Conservation (phyloP, 768 basidiomycete species). For the Trametes coccinea region DNA sequence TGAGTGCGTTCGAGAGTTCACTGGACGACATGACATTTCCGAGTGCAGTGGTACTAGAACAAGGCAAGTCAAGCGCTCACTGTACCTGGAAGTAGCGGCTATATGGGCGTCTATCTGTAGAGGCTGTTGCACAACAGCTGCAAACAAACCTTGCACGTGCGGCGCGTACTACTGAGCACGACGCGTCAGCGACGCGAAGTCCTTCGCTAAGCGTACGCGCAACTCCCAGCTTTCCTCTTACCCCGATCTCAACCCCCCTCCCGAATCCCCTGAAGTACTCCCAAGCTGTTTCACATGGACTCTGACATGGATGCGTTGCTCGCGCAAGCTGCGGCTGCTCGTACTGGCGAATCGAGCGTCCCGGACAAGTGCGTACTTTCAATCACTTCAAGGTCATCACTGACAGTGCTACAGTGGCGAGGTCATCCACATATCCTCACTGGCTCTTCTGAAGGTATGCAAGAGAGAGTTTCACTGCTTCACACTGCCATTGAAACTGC, state of each 20-base stretch:
- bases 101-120: neutral
- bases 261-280: neutral
- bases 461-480: neutral
- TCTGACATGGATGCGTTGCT: conserved; percentile 37
- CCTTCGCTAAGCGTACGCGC: neutral
- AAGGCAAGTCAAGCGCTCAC: neutral
- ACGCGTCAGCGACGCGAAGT: conserved; percentile 45
- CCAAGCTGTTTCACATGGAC: conserved; percentile 25
- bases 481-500: neutral
- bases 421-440: conserved; percentile 94
- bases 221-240: conserved; percentile 1
- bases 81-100: neutral
- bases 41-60: neutral
- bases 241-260: conserved; percentile 6
- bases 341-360: conserved; percentile 45
- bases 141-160: conserved; percentile 27
- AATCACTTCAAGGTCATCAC: neutral
- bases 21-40: conserved; percentile 55
- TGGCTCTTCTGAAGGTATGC: conserved; percentile 92
- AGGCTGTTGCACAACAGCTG: conserved; percentile 19
- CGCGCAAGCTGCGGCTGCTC: conserved; percentile 31
- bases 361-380: conserved; percentile 72
- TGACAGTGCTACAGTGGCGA: conserved; percentile 60
- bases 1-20: conserved; percentile 79
- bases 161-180: conserved; percentile 18